phyloP scores from a whole-genome alignment of 139 green algal species.

The Ettlia oleoabundans region DNA sequence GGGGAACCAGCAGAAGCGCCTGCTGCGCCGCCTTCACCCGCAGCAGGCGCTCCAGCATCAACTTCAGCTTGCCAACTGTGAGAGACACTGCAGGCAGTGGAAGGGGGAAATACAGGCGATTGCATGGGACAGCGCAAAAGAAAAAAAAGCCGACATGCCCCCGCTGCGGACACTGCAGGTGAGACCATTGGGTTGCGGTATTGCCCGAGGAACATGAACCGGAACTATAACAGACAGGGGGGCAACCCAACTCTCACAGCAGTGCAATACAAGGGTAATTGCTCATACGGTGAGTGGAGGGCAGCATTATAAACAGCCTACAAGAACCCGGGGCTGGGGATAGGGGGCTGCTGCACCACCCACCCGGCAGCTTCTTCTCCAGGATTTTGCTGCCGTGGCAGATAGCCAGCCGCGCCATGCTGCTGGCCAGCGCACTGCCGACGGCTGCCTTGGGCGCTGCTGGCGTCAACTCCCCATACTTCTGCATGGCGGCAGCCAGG shows the following conservation, averaged over 20 bases:
- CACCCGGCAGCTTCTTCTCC: constrained; percentile 41
- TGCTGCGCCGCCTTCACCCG: constrained; percentile 40
- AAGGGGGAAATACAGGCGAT: neutral
- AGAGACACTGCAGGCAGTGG: constrained; percentile 2
- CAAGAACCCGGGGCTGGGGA: too few relatives aligned
- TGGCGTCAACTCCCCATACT: constrained; percentile 32
- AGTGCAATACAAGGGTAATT: too few relatives aligned
- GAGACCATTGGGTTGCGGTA: too few relatives aligned
- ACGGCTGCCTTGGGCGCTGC: neutral
- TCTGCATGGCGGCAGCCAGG: neutral
- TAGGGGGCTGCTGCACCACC: too few relatives aligned
- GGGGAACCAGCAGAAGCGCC: constrained; percentile 34
- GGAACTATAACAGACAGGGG: too few relatives aligned
- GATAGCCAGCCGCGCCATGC: constrained; percentile 34
- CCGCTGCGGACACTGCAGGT: too few relatives aligned
- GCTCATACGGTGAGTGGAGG: too few relatives aligned
- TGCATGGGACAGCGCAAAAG: neutral
- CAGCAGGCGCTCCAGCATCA: constrained; percentile 41
- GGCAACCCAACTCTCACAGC: too few relatives aligned
- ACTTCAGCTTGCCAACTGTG: constrained; percentile 42
- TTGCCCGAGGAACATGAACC: too few relatives aligned
- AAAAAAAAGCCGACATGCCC: neutral
- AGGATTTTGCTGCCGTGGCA: neutral
- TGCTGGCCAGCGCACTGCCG: constrained; percentile 6
- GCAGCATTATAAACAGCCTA: too few relatives aligned